phyloP scores from a whole-genome alignment of 2,329 filamentous ascomycete species.

The Zymoseptoria ardabiliae region DNA sequence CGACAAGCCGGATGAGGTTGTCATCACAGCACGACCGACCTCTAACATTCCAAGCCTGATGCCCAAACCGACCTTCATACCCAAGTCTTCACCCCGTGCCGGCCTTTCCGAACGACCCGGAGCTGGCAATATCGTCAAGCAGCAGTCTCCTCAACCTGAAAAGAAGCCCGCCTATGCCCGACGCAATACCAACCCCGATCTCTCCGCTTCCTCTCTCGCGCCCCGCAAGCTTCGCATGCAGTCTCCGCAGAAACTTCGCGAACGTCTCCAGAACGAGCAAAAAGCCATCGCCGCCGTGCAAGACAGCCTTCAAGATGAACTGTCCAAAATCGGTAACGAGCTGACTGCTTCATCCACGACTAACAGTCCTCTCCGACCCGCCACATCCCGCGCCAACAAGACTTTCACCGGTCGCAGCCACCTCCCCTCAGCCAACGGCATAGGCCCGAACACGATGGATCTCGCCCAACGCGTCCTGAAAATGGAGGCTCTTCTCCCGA shows the following conservation, averaged over 20 bases:
- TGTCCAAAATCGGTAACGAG: conserved; percentile 74
- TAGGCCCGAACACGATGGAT: conserved; percentile 31
- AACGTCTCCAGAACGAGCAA: conserved; percentile 78
- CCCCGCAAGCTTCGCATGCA: conserved; percentile 55
- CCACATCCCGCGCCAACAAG: conserved; percentile 12
- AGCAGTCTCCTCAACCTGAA: conserved; percentile 47
- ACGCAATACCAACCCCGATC: conserved; percentile 10
- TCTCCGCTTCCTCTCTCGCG: conserved; percentile 2
- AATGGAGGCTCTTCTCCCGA: conserved; percentile 61
- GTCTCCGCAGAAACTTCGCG: conserved; percentile 61
- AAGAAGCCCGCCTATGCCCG: conserved; percentile 15
- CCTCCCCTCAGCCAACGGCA: conserved; percentile 8
- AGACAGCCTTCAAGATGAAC: conserved; percentile 62
- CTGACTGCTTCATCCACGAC: conserved; percentile 45
- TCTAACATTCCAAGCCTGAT: conserved; percentile 45
- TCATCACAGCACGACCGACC: conserved; percentile 22
- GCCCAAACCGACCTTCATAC: conserved; percentile 28
- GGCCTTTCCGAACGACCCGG: conserved; percentile 45
- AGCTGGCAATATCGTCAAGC: conserved; percentile 51
- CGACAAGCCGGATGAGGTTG: conserved; percentile 20
- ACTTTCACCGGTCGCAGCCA: conserved; percentile 15
- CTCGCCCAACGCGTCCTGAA: conserved; percentile 53
- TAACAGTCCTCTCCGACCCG: conserved; percentile 9
- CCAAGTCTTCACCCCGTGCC: conserved; percentile 32
- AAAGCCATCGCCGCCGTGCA: conserved; percentile 64